phyloP scores from a whole-genome alignment of 805 yeast species.

The Hanseniaspora valbyensis region DNA sequence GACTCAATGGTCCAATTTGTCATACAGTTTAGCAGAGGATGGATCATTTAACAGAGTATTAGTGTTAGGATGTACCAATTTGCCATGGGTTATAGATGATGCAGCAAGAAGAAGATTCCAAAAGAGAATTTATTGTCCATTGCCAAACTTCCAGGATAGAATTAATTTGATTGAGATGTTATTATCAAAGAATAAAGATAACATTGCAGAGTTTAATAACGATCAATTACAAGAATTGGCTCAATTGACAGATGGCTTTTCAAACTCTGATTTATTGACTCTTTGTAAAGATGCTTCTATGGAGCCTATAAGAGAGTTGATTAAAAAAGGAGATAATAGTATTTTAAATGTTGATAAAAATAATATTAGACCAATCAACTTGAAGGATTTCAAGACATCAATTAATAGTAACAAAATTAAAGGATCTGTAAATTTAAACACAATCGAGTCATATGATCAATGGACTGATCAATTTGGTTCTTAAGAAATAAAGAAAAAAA shows the following conservation, averaged over 20 bases:
- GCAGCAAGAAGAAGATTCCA: conserved; percentile 92
- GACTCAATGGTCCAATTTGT: conserved; percentile 88
- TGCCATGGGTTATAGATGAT: conserved; percentile 96
- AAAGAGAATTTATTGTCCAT: conserved; percentile 81
- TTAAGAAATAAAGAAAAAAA: conserved; percentile 33
- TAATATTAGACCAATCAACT: conserved; percentile 61
- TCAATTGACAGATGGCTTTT: conserved; percentile 64
- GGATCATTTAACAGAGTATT: conserved; percentile 53
- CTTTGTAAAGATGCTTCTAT: conserved; percentile 94
- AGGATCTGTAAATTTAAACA: conserved; percentile 80
- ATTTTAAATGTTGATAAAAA: conserved; percentile 58
- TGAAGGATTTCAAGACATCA: conserved; percentile 65
- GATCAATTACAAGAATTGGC: conserved; percentile 3
- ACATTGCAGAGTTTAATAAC: background rate
- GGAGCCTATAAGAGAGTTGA: conserved; percentile 82
- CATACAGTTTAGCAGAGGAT: conserved; percentile 42
- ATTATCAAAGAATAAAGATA: conserved; percentile 33
- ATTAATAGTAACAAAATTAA: conserved; percentile 52
- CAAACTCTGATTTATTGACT: conserved; percentile 91
- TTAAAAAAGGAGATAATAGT: conserved; percentile 49
- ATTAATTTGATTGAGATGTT: conserved; percentile 57
- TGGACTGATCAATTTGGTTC: conserved; percentile 87
- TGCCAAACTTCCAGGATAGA: conserved; percentile 82
- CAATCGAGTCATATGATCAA: conserved; percentile 65
- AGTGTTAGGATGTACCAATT: conserved; percentile 86